Evolutionary conservation across 352 stramenopile species (phyloP).

Genomic region (Phytophthora sansomeana): DNA sequence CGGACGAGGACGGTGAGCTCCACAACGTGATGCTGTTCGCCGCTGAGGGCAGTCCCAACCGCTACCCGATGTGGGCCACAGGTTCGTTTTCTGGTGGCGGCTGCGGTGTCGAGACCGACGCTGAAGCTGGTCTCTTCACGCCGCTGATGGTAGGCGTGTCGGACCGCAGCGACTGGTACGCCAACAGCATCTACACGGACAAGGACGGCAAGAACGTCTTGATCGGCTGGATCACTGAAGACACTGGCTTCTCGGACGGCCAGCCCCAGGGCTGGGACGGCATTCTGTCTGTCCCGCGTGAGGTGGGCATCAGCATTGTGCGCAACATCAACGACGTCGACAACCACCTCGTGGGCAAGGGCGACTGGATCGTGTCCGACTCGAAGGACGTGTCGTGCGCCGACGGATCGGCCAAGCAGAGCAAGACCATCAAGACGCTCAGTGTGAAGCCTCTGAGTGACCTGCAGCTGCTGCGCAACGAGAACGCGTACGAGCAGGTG

Average conservation of each 20-base stretch:
- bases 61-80: conserved; percentile 73
- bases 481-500: conserved; percentile 44
- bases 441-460: conserved; percentile 54
- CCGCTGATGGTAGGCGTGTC: conserved; percentile 68
- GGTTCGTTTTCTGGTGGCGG: conserved; percentile 41
- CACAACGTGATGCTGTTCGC: conserved; percentile 77
- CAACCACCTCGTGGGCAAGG: conserved; percentile 50
- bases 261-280: conserved; percentile 78
- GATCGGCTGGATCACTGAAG: conserved; percentile 71
- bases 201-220: conserved; percentile 64
- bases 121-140: conserved; percentile 48
- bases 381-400: conserved; percentile 39
- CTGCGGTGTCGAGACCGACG: conserved; percentile 28
- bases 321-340: conserved; percentile 60
- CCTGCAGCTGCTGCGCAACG: conserved; percentile 57
- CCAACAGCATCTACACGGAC: conserved; percentile 74
- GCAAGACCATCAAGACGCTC: conserved; percentile 78
- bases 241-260: conserved; percentile 51
- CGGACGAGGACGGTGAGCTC: conserved; percentile 58
- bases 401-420: conserved; percentile 32
- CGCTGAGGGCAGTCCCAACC: conserved; percentile 53
- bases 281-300: conserved; percentile 65
- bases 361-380: conserved; percentile 69
- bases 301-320: conserved; percentile 60
- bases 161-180: conserved; percentile 75